Conservation (phyloP, 106 monocot genomes). For the Platanthera zijinensis region DNA sequence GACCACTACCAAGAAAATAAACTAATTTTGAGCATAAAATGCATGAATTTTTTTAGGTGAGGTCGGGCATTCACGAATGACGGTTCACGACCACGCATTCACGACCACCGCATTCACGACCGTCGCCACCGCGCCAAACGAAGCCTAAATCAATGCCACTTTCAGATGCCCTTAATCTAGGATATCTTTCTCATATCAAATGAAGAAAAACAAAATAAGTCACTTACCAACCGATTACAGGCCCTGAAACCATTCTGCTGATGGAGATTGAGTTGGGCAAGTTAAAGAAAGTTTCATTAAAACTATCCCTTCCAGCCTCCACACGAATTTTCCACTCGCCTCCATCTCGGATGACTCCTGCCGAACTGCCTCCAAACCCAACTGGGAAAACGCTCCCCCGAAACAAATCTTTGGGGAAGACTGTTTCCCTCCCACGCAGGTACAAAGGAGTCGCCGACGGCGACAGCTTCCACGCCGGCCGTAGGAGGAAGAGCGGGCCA, state of each 20-base stretch:
- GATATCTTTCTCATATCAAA: not conserved
- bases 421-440: slow-evolving; percentile 26
- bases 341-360: not conserved
- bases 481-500: slow-evolving; percentile 54
- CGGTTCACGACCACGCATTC: no score
- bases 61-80: no score
- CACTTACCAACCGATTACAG: slow-evolving; percentile 77
- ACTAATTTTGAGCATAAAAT: no score
- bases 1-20: no score
- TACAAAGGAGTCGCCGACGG: slow-evolving; percentile 63
- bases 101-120: no score
- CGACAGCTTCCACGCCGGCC: slow-evolving; percentile 69
- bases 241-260: slow-evolving; percentile 77
- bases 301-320: slow-evolving; percentile 1
- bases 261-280: slow-evolving; percentile 90
- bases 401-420: slow-evolving; percentile 33
- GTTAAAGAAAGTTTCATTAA: slow-evolving; percentile 54
- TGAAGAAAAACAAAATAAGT: not conserved
- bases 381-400: slow-evolving; percentile 9
- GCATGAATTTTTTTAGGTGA: no score
- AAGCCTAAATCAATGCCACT: no score
- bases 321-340: not conserved
- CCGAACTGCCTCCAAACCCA: slow-evolving; percentile 7
- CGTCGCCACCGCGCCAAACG: no score
- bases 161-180: not conserved